Base-by-base conservation (phyloP, 2,329 filamentous ascomycete species). In the Aspergillus fumigatus region DNA sequence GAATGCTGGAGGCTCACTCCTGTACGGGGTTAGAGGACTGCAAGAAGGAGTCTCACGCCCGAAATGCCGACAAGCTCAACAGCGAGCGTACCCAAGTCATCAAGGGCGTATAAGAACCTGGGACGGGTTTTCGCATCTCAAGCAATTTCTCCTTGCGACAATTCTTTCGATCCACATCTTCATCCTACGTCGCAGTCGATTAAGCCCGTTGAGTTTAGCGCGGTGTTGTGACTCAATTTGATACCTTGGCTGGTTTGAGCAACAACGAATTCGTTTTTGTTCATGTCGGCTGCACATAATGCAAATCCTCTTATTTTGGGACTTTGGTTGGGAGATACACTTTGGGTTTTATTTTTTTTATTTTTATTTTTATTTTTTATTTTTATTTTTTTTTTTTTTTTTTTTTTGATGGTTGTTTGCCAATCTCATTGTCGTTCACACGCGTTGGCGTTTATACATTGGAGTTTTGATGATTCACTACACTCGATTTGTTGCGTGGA, bases 41-140 rank as follows among this genome's bases (percentile, higher is more conserved):
- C 83, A 96, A 97, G 83, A 94, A 96, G 81, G 92, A 96, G 75
- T 93, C 90, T 50, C 91, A 96, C 77, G 91, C 95, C 74, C 87
- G 92, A 64, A 99, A 99, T 74, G 90, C 91, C 58, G 89, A 92
- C 63, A 92, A 95, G 79, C 81, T 99, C 71, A 90, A 97, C 76
- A 85, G 87, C 56, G 93, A 99, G 82, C 84, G 93, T 71, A 99
- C 94, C 49, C 88, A 93, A 62, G 92, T 95, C 67, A 94, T 97
- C 78, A 92, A 89, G 77, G 92, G 92, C 60, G 88, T 96, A 74
- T 96, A 84, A 69, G 35, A 19, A 4, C n/a, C 19, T 26, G 29
- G 40, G 50, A 10, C 25, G 45, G 40, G 47, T 48, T 43, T 54
- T 54, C 21, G 38, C 47, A 11, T 43, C 51, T 47, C 14, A 10